phyloP scores from a whole-genome alignment of 2,329 filamentous ascomycete genomes.

The Ophiocordyceps robertsii region DNA sequence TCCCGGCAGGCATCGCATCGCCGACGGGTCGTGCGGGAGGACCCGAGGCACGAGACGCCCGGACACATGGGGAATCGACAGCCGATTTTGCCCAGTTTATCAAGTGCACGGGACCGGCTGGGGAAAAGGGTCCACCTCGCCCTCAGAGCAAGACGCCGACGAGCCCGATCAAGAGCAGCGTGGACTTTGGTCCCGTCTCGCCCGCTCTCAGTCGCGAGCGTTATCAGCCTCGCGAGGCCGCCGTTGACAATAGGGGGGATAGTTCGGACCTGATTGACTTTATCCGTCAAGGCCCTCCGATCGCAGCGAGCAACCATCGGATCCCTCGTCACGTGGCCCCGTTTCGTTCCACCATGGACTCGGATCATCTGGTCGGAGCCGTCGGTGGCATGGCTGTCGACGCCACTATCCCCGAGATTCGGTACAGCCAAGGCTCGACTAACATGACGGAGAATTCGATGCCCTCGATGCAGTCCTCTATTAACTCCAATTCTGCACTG shows the following conservation, averaged over 20 bases:
- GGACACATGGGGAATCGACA: constrained; percentile 56
- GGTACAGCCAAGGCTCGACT: constrained; percentile 43
- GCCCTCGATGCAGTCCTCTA: constrained; percentile 46
- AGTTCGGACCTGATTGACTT: constrained; percentile 91
- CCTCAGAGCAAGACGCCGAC: constrained; percentile 18
- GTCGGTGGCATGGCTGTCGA: constrained; percentile 44
- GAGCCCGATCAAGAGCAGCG: constrained; percentile 20
- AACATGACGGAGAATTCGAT: constrained; percentile 43
- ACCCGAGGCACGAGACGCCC: constrained; percentile 53
- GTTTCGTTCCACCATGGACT: constrained; percentile 76
- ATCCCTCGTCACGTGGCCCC: constrained; percentile 76
- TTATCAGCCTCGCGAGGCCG: constrained; percentile 59
- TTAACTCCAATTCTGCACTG: constrained; percentile 65
- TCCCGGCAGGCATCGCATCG: constrained; percentile 8
- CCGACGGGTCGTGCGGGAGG: constrained; percentile 11
- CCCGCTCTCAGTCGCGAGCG: constrained; percentile 33
- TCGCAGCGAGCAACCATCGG: constrained; percentile 44
- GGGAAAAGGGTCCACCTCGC: constrained; percentile 23
- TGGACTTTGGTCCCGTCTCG: constrained; percentile 24
- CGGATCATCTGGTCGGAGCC: constrained; percentile 53
- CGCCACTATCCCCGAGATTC: constrained; percentile 40
- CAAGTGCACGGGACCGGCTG: constrained; percentile 65
- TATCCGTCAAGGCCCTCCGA: constrained; percentile 73
- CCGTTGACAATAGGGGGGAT: constrained; percentile 46
- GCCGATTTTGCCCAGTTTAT: constrained; percentile 85